These are phyloP conservation scores for Fusarium xyrophilum DNA, from an alignment of 2,329 filamentous ascomycete genomes.

Conservation along the genomic window DNA sequence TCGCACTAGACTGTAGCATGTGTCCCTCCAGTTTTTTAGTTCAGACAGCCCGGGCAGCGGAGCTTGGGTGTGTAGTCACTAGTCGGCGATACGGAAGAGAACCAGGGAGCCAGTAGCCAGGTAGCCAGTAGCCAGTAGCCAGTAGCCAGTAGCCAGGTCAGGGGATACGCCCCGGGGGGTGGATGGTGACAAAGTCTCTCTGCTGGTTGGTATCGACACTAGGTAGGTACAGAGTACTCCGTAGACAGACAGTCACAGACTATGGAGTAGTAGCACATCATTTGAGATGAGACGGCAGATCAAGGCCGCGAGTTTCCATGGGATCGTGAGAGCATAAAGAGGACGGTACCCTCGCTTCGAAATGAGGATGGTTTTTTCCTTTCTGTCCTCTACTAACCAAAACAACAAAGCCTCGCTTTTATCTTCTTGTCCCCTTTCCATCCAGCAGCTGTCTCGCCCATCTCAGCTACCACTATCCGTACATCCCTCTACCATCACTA, in stretches of 20 bases:
- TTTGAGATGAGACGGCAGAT: conserved; percentile 23
- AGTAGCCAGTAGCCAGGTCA: neutral
- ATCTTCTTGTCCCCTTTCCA: conserved; percentile 8
- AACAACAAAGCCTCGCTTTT: conserved; percentile 24
- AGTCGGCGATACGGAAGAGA: conserved; percentile 38
- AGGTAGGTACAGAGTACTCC: too few species aligned
- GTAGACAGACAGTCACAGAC: too few species aligned
- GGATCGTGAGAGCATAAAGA: conserved; percentile 40
- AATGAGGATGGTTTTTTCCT: neutral
- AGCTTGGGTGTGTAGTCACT: conserved; percentile 8
- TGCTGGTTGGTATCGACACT: neutral
- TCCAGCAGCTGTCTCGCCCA: conserved; percentile 37
- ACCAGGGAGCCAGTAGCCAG: neutral
- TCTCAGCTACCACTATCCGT: conserved; percentile 38
- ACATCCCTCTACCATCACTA: neutral
- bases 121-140: too few species aligned
- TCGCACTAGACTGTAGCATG: neutral
- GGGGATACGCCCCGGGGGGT: conserved; percentile 22
- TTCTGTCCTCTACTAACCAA: conserved; percentile 27
- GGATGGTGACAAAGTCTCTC: neutral
- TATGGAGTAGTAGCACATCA: conserved; percentile 8
- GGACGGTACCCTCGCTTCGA: conserved; percentile 38
- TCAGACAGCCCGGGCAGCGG: neutral
- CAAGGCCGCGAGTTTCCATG: conserved; percentile 3
- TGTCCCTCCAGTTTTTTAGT: neutral